Base-by-base conservation (phyloP, 441 rosid species). In the Viola pubescens region DNA sequence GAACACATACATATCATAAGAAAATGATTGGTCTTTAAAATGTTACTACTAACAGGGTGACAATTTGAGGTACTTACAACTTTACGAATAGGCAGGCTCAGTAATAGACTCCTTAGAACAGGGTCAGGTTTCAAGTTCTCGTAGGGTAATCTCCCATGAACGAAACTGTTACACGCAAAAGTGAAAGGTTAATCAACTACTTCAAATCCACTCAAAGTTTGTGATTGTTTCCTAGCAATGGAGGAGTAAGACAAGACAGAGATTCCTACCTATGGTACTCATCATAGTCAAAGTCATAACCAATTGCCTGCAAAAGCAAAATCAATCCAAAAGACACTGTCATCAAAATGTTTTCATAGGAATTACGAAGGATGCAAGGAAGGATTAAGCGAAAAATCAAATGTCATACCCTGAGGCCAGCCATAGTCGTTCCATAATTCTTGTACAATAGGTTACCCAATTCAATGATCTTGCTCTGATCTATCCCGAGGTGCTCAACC, bases 361-460 rank as follows among this genome's bases (percentile, higher is more conserved):
- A 46, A 46, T 4, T 42, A 47, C 12, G 51, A 8, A 13, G 9
- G 1, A 4, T 7, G 14, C 1, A n/a, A 2, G 9, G 13, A 39
- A 16, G 9, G 39, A 39, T n/a, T 0, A 60, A 5, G 11, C 16
- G 3, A 19, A 7, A 40, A 14, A 10, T 48, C 26, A 58, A 64
- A 63, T 6, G 50, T 13, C 76, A 61, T 90, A 92, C 97, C 77
- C 88, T 81, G 60, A 94, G 95, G 67, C 99, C 99, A 67, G 97
- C 96, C 96, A 90, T 87, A 64, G 97, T 90, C 64, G 97, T 94
- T 59, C 97, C 99, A 70, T 90, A 90, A 61, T 88, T 80, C 77
- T 77, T 88, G 80, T 90, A 94, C 52, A 85, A 73, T 16, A 77
- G 65, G 56, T 81, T 70, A 56, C 95, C 84, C 79, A 88, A 62